Conservation (phyloP, 805 yeast genomes). For the Myxozyma sirexii region DNA sequence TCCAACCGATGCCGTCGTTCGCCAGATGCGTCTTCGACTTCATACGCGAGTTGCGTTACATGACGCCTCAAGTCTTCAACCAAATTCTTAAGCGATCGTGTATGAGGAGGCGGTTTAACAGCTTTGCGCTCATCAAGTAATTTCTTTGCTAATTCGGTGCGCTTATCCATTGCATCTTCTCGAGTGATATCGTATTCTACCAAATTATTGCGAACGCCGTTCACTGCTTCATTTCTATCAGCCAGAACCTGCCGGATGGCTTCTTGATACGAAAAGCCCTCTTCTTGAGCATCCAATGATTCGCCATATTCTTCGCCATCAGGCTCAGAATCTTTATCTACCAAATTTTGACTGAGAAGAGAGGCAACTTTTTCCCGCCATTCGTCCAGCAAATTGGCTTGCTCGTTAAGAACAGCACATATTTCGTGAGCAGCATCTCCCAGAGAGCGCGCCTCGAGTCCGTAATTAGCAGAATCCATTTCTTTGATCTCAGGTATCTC, state of each 20-base stretch:
- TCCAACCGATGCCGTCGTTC: slow-evolving; percentile 21
- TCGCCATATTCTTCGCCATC: slow-evolving; percentile 79
- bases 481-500: slow-evolving; percentile 36
- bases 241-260: slow-evolving; percentile 43
- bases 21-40: slow-evolving; percentile 23
- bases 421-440: slow-evolving; percentile 21
- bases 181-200: slow-evolving; percentile 30
- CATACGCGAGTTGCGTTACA: slow-evolving; percentile 17
- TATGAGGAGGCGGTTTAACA: slow-evolving; percentile 20
- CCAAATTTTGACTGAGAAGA: slow-evolving; percentile 54
- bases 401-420: slow-evolving; percentile 49
- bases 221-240: slow-evolving; percentile 48
- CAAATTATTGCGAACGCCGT: slow-evolving; percentile 42
- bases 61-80: slow-evolving; percentile 27
- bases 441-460: slow-evolving; percentile 32
- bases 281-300: slow-evolving; percentile 75
- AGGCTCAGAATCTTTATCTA: slow-evolving; percentile 53
- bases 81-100: slow-evolving; percentile 26
- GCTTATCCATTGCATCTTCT: slow-evolving; percentile 28
- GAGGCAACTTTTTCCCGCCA: slow-evolving; percentile 53
- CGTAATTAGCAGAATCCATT: slow-evolving; percentile 25
- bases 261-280: slow-evolving; percentile 48
- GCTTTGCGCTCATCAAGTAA: slow-evolving; percentile 36
- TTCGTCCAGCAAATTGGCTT: slow-evolving; percentile 53
- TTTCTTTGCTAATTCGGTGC: slow-evolving; percentile 35